Evolutionary conservation across 345 rosid species (phyloP).

Genomic region (Leavenworthia alabamica): DNA sequence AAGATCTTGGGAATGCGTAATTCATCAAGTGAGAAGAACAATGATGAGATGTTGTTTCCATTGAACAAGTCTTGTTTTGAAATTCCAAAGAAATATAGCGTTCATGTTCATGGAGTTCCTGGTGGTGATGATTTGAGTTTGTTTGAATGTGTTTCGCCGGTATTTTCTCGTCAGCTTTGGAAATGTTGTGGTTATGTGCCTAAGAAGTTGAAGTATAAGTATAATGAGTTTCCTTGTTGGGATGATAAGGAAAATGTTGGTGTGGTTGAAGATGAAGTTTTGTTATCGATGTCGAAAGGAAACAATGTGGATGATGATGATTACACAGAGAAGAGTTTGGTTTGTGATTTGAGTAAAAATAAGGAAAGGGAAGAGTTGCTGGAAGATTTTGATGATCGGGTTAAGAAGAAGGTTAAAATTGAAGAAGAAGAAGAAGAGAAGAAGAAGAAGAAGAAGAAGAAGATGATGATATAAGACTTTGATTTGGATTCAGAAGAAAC

Average conservation of each 20-base stretch:
- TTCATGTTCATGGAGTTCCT: conserved; percentile 82
- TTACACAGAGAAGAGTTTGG: conserved; percentile 41
- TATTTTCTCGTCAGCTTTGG: conserved; percentile 75
- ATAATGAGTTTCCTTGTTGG: conserved; percentile 62
- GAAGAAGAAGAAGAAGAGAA: conserved; percentile 46
- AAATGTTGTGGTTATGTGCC: conserved; percentile 83
- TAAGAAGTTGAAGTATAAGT: conserved; percentile 71
- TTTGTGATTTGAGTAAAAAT: conserved; percentile 35
- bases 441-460: conserved; percentile 41
- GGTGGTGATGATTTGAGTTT: conserved; percentile 82
- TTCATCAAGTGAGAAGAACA: conserved; percentile 22
- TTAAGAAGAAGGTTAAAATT: conserved; percentile 48
- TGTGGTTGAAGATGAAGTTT: conserved; percentile 32
- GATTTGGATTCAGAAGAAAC: background rate
- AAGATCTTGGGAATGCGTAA: conserved; percentile 51
- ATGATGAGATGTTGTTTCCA: conserved; percentile 14
- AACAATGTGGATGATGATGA: conserved; percentile 26
- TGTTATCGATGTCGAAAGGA: conserved; percentile 58
- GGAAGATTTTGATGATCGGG: conserved; percentile 37
- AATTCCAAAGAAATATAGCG: conserved; percentile 77
- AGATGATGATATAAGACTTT: conserved; percentile 22
- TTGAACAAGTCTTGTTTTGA: conserved; percentile 52
- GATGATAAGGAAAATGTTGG: conserved; percentile 42
- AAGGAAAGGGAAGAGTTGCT: conserved; percentile 45
- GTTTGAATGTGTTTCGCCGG: conserved; percentile 50